These are phyloP conservation scores for Panicum hallii DNA, from an alignment of 202 grass and related monocot species.

Conservation along the genomic window DNA sequence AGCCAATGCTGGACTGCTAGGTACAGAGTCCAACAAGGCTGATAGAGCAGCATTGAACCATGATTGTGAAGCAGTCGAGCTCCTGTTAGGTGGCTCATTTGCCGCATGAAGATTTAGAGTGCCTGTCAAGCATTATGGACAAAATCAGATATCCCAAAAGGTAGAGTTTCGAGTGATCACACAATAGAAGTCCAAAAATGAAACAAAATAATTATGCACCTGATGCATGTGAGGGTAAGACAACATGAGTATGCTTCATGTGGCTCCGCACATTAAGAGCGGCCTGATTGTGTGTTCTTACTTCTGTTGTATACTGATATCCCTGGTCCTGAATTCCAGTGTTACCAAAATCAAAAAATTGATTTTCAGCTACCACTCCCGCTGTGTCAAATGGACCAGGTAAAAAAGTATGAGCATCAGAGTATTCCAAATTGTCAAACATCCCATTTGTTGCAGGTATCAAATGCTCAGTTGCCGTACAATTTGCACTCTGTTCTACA, in stretches of 20 bases:
- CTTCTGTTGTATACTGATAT: slow-evolving; percentile 52
- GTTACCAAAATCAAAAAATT: slow-evolving; percentile 51
- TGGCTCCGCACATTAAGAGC: slow-evolving; percentile 44
- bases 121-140: slow-evolving; percentile 50
- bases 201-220: slow-evolving; percentile 51
- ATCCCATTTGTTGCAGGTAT: slow-evolving; percentile 39
- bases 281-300: slow-evolving; percentile 54
- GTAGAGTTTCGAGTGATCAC: background rate
- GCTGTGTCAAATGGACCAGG: slow-evolving; percentile 46
- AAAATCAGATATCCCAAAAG: slow-evolving; percentile 34
- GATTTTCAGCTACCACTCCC: slow-evolving; percentile 51
- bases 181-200: slow-evolving; percentile 2
- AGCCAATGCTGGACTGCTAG: slow-evolving; percentile 79
- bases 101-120: slow-evolving; percentile 44
- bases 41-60: slow-evolving; percentile 71
- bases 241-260: slow-evolving; percentile 48
- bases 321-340: slow-evolving; percentile 46
- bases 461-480: slow-evolving; percentile 38
- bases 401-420: slow-evolving; percentile 62
- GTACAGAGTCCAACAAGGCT: slow-evolving; percentile 71
- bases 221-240: slow-evolving; percentile 53
- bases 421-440: slow-evolving; percentile 59
- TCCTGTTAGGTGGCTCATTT: slow-evolving; percentile 29
- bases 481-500: slow-evolving; percentile 47
- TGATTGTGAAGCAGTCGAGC: slow-evolving; percentile 50